Evolutionary conservation across 108 stramenopile species (phyloP).

Genomic region (Cyclotella baltica): DNA sequence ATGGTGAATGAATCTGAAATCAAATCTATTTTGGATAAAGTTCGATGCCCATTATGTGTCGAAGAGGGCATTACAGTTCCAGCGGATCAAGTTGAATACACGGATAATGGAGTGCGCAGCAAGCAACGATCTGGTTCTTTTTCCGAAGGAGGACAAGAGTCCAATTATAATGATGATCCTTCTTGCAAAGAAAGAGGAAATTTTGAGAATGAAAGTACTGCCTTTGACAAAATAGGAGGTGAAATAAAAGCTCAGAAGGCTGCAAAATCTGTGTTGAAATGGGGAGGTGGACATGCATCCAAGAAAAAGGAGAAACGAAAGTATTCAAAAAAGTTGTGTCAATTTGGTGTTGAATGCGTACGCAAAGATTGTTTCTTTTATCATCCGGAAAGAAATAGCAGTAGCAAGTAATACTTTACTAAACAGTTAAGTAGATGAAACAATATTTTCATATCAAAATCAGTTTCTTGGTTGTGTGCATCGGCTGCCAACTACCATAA

Average conservation of each 20-base stretch:
- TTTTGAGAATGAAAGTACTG: neutral
- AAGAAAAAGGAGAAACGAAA: constrained; percentile 73
- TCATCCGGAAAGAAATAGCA: constrained; percentile 60
- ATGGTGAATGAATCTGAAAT: neutral
- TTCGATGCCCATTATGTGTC: constrained; percentile 88
- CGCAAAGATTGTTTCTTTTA: constrained; percentile 86
- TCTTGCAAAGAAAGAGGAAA: too few species aligned
- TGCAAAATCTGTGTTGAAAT: constrained; percentile 88
- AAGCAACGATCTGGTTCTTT: constrained; percentile 40
- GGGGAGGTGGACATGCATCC: constrained; percentile 91
- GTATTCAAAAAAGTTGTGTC: constrained; percentile 65
- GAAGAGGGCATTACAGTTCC: constrained; percentile 84
- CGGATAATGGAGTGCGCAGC: constrained; percentile 82
- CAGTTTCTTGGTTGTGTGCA: too few species aligned
- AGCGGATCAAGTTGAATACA: constrained; percentile 82
- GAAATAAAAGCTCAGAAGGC: constrained; percentile 49
- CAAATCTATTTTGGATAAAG: constrained; percentile 16
- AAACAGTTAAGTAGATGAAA: too few species aligned
- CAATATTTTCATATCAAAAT: too few species aligned
- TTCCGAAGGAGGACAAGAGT: constrained; percentile 29
- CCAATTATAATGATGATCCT: neutral
- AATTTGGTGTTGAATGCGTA: constrained; percentile 80
- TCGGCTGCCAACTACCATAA: too few species aligned
- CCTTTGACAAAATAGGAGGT: neutral
- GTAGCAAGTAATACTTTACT: neutral